Percentiles rank a stretch among this genome's conserved stretches.
Evolutionary conservation across 2,329 filamentous ascomycete genomes (phyloP).

Genomic region (Bipolaris gigantea): DNA sequence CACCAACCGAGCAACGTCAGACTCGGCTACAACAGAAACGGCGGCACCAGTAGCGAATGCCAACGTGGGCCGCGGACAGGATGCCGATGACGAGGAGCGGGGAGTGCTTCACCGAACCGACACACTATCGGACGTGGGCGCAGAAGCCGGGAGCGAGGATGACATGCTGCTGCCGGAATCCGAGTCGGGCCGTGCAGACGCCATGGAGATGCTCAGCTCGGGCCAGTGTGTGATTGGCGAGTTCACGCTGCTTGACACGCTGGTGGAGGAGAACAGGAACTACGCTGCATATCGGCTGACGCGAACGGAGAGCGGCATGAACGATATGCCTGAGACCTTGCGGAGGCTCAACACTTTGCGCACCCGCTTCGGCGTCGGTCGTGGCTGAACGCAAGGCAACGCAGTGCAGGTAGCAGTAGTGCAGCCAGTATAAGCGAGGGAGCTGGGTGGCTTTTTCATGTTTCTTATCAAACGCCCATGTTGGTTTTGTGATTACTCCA

Average conservation of each 20-base stretch:
- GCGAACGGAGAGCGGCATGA: conserved; percentile 30
- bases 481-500: background rate
- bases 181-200: conserved; percentile 30
- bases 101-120: conserved; percentile 52
- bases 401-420: too few species aligned
- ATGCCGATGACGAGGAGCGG: conserved; percentile 63
- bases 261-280: conserved; percentile 47
- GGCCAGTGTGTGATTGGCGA: conserved; percentile 53
- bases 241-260: conserved; percentile 46
- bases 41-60: conserved; percentile 2
- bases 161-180: conserved; percentile 34
- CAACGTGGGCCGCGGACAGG: conserved; percentile 48
- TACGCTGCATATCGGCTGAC: conserved; percentile 40
- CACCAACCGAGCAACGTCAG: conserved; percentile 13
- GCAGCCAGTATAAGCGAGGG: too few species aligned
- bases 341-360: conserved; percentile 40
- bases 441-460: too few species aligned
- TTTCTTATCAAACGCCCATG: conserved; percentile 7
- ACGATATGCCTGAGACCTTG: conserved; percentile 38
- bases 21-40: conserved; percentile 7
- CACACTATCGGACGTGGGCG: conserved; percentile 42
- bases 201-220: conserved; percentile 51
- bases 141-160: conserved; percentile 46
- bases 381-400: conserved; percentile 27
- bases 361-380: conserved; percentile 38